Percentiles rank a stretch among this genome's conserved stretches.
Conservation (phyloP, 768 basidiomycete species). For the Nevesoporus exiguus region DNA sequence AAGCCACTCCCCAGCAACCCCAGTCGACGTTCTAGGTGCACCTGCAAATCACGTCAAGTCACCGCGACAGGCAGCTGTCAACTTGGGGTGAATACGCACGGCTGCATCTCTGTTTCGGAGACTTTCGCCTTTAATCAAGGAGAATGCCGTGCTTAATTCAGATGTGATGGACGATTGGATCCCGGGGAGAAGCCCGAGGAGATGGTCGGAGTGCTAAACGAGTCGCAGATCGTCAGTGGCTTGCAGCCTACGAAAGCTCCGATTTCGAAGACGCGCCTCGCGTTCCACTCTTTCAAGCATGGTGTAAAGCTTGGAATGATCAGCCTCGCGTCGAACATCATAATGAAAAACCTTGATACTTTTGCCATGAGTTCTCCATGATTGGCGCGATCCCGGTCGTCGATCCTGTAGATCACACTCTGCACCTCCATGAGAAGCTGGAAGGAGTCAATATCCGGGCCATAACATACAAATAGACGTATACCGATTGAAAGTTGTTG, state of each 20-base stretch:
- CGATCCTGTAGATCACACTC: constrained; percentile 19
- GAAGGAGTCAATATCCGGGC: constrained; percentile 4
- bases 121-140: constrained; percentile 28
- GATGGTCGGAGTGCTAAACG: constrained; percentile 26
- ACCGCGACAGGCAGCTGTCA: neutral
- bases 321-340: constrained; percentile 8
- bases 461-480: neutral
- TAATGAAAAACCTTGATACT: constrained; percentile 14
- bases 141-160: constrained; percentile 24
- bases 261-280: constrained; percentile 16
- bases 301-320: constrained; percentile 22
- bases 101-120: constrained; percentile 26
- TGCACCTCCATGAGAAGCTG: constrained; percentile 26
- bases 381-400: constrained; percentile 18
- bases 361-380: constrained; percentile 21
- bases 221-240: neutral
- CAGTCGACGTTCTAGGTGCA: constrained; percentile 30
- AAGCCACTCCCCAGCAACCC: constrained; percentile 24
- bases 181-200: constrained; percentile 23
- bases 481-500: constrained; percentile 23
- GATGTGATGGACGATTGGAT: constrained; percentile 24
- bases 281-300: constrained; percentile 24
- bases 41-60: constrained; percentile 21
- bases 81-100: constrained; percentile 18
- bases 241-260: neutral